Evolutionary conservation across 2,329 filamentous ascomycete genomes (phyloP).

Genomic region (Xylaria digitata): DNA sequence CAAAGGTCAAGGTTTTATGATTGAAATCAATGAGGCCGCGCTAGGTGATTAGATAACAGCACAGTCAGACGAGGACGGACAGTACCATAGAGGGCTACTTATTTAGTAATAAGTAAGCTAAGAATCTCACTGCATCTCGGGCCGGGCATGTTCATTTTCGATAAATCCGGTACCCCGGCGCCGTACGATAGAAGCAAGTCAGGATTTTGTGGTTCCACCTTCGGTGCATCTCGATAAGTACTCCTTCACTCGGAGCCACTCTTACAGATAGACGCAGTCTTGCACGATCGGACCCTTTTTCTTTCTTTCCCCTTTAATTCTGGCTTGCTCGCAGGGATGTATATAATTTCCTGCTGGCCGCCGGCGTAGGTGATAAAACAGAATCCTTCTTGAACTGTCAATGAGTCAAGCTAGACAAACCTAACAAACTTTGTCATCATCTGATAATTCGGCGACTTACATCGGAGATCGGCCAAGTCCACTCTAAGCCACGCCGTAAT

Average conservation of each 20-base stretch:
- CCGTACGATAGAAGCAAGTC: background rate
- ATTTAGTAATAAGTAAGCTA: slow-evolving; percentile 3
- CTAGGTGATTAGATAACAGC: background rate
- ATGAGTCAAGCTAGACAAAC: too few relatives aligned
- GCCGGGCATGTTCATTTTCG: slow-evolving; percentile 7
- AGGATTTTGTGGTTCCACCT: background rate
- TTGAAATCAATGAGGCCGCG: too few relatives aligned
- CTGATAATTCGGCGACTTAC: too few relatives aligned
- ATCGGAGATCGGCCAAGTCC: too few relatives aligned
- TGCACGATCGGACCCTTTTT: background rate
- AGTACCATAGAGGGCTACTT: background rate
- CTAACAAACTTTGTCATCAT: too few relatives aligned
- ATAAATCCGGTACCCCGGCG: slow-evolving; percentile 4
- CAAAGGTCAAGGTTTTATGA: too few relatives aligned
- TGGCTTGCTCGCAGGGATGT: too few relatives aligned
- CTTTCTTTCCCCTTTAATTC: too few relatives aligned
- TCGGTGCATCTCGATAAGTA: background rate
- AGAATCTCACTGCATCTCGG: slow-evolving; percentile 12
- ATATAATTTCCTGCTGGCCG: too few relatives aligned
- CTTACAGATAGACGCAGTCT: background rate
- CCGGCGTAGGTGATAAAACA: too few relatives aligned
- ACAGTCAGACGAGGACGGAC: background rate
- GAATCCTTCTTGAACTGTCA: too few relatives aligned
- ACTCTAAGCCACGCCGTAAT: too few relatives aligned
- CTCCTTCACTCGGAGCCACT: background rate